Evolutionary conservation across 202 grass and related monocot genomes (phyloP).

Genomic region (Carex arenaria): DNA sequence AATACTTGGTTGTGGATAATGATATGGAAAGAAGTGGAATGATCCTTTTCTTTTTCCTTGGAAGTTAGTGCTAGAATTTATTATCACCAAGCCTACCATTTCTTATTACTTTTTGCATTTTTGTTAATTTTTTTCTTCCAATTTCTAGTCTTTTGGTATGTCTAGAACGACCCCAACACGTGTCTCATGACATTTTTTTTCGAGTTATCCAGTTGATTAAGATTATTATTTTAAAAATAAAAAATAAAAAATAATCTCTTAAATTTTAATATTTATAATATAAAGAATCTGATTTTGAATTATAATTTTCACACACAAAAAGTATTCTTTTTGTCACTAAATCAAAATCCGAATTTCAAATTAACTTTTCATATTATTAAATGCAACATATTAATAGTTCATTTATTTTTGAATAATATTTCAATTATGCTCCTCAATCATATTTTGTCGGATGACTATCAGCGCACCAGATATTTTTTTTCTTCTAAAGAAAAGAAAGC

Average conservation of each 20-base stretch:
- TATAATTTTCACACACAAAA: too few species aligned
- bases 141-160: not conserved
- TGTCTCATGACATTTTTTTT: not conserved
- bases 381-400: not conserved
- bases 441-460: not conserved
- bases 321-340: too few species aligned
- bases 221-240: not conserved
- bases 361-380: not conserved
- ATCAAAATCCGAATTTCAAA: too few species aligned
- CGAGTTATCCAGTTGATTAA: not conserved
- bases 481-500: not conserved
- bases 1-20: not conserved
- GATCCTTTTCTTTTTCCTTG: not conserved
- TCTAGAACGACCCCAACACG: not conserved
- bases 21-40: constrained; percentile 6
- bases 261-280: not conserved
- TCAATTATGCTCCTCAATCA: not conserved
- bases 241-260: not conserved
- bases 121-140: not conserved
- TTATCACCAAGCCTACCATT: not conserved
- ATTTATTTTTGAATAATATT: not conserved
- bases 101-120: not conserved
- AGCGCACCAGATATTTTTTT: not conserved
- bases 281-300: too few species aligned
- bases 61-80: not conserved